These are phyloP conservation scores for Fraxinus velutina DNA, from an alignment of 305 asterid species.

Conservation along the genomic window DNA sequence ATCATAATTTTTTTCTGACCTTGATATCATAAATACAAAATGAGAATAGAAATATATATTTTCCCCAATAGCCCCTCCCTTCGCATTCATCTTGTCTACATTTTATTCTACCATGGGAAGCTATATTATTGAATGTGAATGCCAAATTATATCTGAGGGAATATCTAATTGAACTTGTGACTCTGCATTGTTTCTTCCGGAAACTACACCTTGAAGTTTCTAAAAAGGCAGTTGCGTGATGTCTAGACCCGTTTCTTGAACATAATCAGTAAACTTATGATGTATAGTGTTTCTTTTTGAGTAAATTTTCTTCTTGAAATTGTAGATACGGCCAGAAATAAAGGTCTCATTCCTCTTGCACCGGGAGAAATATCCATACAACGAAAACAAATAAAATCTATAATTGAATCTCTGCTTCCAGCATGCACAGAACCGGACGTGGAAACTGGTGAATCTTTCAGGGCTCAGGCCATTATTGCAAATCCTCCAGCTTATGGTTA, in stretches of 20 bases:
- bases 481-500: slow-evolving; percentile 99
- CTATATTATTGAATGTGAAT: neutral
- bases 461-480: slow-evolving; percentile 97
- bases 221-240: neutral
- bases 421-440: slow-evolving; percentile 90
- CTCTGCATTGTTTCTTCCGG: neutral
- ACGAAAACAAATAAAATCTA: slow-evolving; percentile 83
- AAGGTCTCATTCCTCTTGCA: slow-evolving; percentile 88
- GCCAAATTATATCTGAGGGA: neutral
- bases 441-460: slow-evolving; percentile 69
- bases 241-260: neutral
- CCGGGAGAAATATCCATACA: slow-evolving; percentile 78
- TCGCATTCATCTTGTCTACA: neutral
- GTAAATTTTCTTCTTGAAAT: slow-evolving; percentile 17
- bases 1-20: neutral
- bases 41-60: neutral
- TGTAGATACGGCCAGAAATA: slow-evolving; percentile 94
- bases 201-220: neutral
- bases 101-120: neutral
- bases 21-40: neutral
- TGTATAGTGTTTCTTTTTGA: slow-evolving; percentile 18
- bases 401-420: slow-evolving; percentile 88
- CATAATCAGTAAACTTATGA: neutral
- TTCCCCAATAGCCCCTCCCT: neutral
- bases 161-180: neutral